These are phyloP conservation scores for Flaveria ramosissima DNA, from an alignment of 129 eudicot genomes.

Conservation along the genomic window DNA sequence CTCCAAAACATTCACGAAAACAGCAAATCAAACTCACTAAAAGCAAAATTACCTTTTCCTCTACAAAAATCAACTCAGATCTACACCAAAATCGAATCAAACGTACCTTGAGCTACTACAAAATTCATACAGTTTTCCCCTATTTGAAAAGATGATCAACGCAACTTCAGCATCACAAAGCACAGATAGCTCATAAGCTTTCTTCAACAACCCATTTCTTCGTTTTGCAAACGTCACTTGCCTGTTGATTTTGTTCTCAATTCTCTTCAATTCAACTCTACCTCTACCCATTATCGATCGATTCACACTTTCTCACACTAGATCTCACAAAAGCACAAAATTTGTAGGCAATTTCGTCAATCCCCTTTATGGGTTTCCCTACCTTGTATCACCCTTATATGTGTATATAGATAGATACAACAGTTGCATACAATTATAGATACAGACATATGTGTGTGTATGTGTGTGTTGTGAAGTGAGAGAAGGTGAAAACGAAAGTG, in stretches of 20 bases:
- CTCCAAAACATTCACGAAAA: constrained; percentile 67
- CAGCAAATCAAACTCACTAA: constrained; percentile 35
- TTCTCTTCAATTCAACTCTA: constrained; percentile 80
- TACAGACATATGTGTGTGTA: not conserved
- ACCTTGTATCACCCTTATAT: constrained; percentile 45
- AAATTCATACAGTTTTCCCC: constrained; percentile 87
- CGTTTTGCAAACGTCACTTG: constrained; percentile 89
- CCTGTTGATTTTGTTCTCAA: constrained; percentile 84
- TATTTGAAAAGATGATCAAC: constrained; percentile 82
- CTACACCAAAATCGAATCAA: not conserved
- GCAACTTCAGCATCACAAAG: constrained; percentile 90
- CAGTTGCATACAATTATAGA: constrained; percentile 3
- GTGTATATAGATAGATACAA: not conserved
- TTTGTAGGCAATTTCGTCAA: constrained; percentile 26
- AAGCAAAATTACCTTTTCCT: constrained; percentile 22
- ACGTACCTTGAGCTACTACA: constrained; percentile 87
- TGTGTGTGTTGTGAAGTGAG: constrained; percentile 15
- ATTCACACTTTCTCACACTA: not conserved
- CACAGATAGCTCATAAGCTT: constrained; percentile 89
- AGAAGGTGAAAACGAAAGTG: constrained; percentile 22
- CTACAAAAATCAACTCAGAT: not conserved
- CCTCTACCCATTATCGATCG: constrained; percentile 70
- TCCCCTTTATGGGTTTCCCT: constrained; percentile 35
- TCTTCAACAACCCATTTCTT: constrained; percentile 78
- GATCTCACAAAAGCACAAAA: constrained; percentile 29